A percentile compares a stretch with the other conserved stretches of the same genome.
phyloP scores from a whole-genome alignment of 192 early-diverging fungal species.

The Podila verticillata region DNA sequence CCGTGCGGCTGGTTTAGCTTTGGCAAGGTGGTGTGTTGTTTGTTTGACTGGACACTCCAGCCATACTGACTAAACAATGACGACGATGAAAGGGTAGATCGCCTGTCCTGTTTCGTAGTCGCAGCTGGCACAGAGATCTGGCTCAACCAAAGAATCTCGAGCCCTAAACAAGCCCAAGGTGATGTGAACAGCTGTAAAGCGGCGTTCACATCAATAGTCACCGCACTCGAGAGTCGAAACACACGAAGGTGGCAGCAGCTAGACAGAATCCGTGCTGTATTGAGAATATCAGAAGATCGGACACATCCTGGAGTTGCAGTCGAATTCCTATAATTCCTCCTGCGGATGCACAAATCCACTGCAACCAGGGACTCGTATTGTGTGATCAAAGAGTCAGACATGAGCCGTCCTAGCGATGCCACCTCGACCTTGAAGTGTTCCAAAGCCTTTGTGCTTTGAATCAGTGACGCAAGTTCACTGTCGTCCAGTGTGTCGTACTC shows the following conservation, averaged over 20 bases:
- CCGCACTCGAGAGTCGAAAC: constrained; percentile 28
- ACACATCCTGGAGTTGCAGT: not conserved
- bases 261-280: constrained; percentile 22
- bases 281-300: constrained; percentile 11
- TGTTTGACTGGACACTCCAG: constrained; percentile 18
- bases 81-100: not conserved
- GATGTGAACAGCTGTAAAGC: constrained; percentile 14
- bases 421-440: constrained; percentile 19
- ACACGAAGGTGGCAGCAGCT: constrained; percentile 16
- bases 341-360: constrained; percentile 24
- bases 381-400: constrained; percentile 29
- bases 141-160: constrained; percentile 20
- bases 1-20: no score
- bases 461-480: constrained; percentile 23
- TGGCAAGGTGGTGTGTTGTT: no score
- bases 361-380: constrained; percentile 15
- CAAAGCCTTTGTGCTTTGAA: constrained; percentile 11
- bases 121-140: constrained; percentile 18
- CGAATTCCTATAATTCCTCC: not conserved
- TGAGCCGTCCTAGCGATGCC: constrained; percentile 7
- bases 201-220: constrained; percentile 16
- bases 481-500: constrained; percentile 25
- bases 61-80: constrained; percentile 9
- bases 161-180: constrained; percentile 33
- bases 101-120: not conserved